Conservation (phyloP, 352 stramenopile species). For the Phytophthora podocarpi region DNA sequence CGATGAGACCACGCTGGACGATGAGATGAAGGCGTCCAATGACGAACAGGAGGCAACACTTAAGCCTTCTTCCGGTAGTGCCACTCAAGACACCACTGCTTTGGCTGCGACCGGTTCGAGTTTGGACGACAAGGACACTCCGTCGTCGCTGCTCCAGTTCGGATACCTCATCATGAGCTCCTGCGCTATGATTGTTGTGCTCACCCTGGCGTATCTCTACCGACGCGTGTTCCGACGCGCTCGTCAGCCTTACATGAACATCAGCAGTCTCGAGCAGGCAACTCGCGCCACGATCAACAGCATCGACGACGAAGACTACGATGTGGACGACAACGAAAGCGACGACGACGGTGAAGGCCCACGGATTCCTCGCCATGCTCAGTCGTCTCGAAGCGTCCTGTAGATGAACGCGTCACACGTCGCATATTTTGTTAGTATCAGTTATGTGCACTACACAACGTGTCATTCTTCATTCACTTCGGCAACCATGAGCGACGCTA, state of each 20-base stretch:
- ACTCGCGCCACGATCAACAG: conserved; percentile 30
- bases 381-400: conserved; percentile 32
- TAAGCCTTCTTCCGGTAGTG: conserved; percentile 6
- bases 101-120: conserved; percentile 30
- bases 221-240: conserved; percentile 64
- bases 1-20: conserved; percentile 31
- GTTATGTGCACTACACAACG: conserved; percentile 16
- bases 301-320: conserved; percentile 31
- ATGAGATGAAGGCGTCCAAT: conserved; percentile 25
- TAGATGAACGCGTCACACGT: conserved; percentile 19
- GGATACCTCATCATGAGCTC: conserved; percentile 72
- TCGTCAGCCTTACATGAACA: conserved; percentile 74
- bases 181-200: conserved; percentile 62
- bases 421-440: conserved; percentile 18
- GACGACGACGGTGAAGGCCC: conserved; percentile 30
- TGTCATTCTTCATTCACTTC: conserved; percentile 5
- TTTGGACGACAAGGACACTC: conserved; percentile 14
- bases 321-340: conserved; percentile 48
- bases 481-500: conserved; percentile 38
- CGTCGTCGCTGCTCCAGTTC: conserved; percentile 54
- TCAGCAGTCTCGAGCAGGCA: conserved; percentile 54
- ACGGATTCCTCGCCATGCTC: conserved; percentile 32
- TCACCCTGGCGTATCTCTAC: conserved; percentile 73
- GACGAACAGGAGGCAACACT: not conserved
- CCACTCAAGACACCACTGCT: conserved; percentile 17